Evolutionary conservation across 257 asterid species (phyloP).

Genomic region (Lantana camara): DNA sequence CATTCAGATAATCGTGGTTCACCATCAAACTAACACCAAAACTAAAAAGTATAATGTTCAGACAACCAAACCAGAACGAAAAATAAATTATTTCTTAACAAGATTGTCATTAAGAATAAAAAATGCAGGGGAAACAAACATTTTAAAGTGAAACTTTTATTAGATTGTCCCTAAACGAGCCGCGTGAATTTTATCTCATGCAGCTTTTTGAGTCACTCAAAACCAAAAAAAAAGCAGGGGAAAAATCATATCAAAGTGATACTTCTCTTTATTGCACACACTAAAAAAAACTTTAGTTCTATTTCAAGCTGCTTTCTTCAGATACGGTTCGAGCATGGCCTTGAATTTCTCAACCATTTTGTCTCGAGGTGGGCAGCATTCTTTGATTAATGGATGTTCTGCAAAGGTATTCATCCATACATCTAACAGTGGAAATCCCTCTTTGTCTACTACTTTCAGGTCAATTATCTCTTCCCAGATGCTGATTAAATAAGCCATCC

Average conservation of each 20-base stretch:
- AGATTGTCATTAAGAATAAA: too few species aligned
- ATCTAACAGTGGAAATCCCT: constrained; percentile 46
- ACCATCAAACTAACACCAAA: constrained; percentile 2
- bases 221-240: too few species aligned
- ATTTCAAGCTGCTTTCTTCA: constrained; percentile 33
- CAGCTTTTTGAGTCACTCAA: too few species aligned
- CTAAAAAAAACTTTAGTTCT: constrained; percentile 26
- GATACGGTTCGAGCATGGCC: constrained; percentile 37
- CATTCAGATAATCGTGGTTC: not conserved
- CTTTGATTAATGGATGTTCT: constrained; percentile 50
- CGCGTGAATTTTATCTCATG: too few species aligned
- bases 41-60: not conserved
- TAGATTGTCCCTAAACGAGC: too few species aligned
- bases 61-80: constrained; percentile 10
- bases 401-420: constrained; percentile 54
- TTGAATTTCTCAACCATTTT: constrained; percentile 52
- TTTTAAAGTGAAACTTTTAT: constrained; percentile 15
- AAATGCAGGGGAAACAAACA: too few species aligned
- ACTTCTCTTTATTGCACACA: too few species aligned
- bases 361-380: constrained; percentile 63
- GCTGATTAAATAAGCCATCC: constrained; percentile 49
- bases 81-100: not conserved
- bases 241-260: too few species aligned
- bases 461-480: constrained; percentile 47
- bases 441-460: constrained; percentile 43